Conservation (phyloP, 2,329 filamentous ascomycete genomes). For the Fusarium sp. region DNA sequence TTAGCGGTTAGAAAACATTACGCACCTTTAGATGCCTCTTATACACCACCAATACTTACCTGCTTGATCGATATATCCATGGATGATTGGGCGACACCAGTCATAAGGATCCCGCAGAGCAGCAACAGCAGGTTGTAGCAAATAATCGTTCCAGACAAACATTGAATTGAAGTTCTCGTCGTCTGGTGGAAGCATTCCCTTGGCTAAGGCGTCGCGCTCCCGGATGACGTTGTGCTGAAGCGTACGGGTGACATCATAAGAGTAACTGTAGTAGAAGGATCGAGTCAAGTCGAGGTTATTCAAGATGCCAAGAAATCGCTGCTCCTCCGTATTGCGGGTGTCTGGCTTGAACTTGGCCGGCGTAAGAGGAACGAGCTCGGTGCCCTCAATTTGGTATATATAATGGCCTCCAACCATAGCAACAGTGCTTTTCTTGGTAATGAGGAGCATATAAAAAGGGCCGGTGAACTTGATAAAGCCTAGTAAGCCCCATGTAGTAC, state of each 20-base stretch:
- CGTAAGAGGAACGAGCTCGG: conserved; percentile 90
- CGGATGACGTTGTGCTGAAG: conserved; percentile 92
- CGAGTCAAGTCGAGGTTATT: conserved; percentile 91
- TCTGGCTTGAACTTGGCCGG: conserved; percentile 84
- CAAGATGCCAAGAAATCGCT: conserved; percentile 88
- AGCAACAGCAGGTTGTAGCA: conserved; percentile 81
- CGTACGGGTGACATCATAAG: conserved; percentile 94
- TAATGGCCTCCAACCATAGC: conserved; percentile 97
- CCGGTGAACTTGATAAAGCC: conserved; percentile 98
- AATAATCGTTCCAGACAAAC: conserved; percentile 98
- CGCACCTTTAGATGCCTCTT: neutral
- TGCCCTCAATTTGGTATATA: conserved; percentile 94
- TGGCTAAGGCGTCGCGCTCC: conserved; percentile 79
- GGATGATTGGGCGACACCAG: conserved; percentile 96
- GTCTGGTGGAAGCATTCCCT: conserved; percentile 72
- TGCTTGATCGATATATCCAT: conserved; percentile 95
- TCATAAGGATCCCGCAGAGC: conserved; percentile 87
- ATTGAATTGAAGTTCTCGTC: conserved; percentile 86
- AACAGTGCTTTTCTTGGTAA: conserved; percentile 95
- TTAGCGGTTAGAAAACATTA: conserved; percentile 8
- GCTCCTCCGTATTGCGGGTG: conserved; percentile 85
- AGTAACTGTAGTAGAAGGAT: conserved; percentile 98
- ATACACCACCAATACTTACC: conserved; percentile 53
- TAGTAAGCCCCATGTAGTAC: conserved; percentile 92
- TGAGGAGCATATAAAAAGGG: conserved; percentile 95